A percentile compares a stretch with the other conserved stretches of the same genome.
These are phyloP conservation scores for Colletotrichum sp. DNA, from an alignment of 2,329 filamentous ascomycete genomes.

Conservation along the genomic window DNA sequence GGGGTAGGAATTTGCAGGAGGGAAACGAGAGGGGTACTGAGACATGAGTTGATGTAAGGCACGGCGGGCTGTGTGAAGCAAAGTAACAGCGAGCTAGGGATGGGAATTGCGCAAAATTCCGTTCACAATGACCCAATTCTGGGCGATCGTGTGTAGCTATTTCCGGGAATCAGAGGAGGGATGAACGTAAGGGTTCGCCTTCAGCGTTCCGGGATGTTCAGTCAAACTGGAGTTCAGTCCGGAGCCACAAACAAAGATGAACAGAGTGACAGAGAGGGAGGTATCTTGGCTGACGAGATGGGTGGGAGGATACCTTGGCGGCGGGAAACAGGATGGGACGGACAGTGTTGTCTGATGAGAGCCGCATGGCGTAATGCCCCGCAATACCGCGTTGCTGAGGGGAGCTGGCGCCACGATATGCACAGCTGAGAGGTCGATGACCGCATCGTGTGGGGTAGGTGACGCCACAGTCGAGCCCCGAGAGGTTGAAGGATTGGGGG, in stretches of 20 bases:
- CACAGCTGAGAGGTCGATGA: constrained; percentile 9
- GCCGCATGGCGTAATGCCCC: constrained; percentile 22
- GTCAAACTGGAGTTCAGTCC: not conserved
- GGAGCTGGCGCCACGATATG: not conserved
- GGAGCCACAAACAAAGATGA: not conserved
- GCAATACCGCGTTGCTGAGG: not conserved
- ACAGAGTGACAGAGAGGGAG: not conserved
- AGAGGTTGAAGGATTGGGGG: not conserved
- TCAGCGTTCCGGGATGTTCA: not conserved
- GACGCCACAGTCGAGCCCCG: constrained; percentile 15
- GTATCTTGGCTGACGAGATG: not conserved
- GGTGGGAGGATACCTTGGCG: not conserved
- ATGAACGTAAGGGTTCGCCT: not conserved
- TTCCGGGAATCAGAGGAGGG: not conserved
- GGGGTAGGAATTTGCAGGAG: not conserved
- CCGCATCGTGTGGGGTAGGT: constrained; percentile 22
- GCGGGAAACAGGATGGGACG: not conserved
- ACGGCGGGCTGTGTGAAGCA: not conserved
- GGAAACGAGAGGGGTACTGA: not conserved
- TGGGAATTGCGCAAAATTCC: constrained; percentile 5
- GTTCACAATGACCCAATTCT: constrained; percentile 5
- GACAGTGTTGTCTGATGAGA: constrained; percentile 3
- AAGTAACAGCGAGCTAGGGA: not conserved
- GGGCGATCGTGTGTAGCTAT: not conserved
- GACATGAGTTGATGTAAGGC: not conserved